Evolutionary conservation across 2,329 filamentous ascomycete species (phyloP).

Genomic region (Sporothrix variecibatus): DNA sequence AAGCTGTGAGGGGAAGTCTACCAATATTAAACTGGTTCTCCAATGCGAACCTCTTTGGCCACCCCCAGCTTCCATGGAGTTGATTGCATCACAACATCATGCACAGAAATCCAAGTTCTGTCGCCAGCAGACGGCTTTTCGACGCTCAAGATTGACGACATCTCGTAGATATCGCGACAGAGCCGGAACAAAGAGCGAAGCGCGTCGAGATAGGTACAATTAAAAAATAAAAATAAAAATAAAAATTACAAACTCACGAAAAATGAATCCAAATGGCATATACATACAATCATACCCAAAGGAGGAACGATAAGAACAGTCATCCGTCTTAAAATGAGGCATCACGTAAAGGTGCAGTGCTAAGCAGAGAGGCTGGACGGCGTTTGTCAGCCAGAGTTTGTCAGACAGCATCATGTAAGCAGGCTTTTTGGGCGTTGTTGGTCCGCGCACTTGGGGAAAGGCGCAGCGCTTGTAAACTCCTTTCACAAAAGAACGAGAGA

Average conservation of each 20-base stretch:
- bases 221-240: neutral
- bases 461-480: neutral
- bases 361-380: neutral
- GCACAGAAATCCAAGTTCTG: neutral
- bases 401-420: constrained; percentile 9
- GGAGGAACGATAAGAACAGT: neutral
- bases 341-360: neutral
- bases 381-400: constrained; percentile 17
- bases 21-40: neutral
- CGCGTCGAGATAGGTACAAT: neutral
- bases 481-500: neutral
- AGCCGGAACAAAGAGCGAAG: neutral
- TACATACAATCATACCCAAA: neutral
- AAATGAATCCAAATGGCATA: neutral
- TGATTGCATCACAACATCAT: neutral
- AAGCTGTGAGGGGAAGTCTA: neutral
- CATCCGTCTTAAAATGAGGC: neutral
- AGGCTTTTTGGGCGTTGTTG: neutral
- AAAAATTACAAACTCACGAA: neutral
- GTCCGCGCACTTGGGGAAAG: neutral
- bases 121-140: neutral
- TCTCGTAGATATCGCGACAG: neutral
- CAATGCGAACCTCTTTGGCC: constrained; percentile 1
- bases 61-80: neutral
- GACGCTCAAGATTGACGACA: neutral